A percentile compares a stretch with the other conserved stretches of the same genome.
Evolutionary conservation across 345 rosid species (phyloP).

Genomic region (Mercurialis annua): DNA sequence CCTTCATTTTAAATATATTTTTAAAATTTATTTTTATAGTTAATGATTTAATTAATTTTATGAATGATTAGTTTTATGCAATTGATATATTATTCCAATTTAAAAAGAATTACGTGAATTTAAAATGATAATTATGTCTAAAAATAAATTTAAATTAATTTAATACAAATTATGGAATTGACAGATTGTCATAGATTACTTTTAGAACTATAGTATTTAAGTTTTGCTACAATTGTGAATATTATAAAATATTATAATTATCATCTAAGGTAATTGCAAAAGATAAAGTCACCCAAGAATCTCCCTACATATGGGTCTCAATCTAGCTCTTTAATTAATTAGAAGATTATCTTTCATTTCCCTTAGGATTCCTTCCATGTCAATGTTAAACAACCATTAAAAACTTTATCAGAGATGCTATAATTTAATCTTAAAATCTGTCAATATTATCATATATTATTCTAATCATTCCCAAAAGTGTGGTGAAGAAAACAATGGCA

Average conservation of each 20-base stretch:
- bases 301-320: not conserved
- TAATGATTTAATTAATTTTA: no score
- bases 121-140: no score
- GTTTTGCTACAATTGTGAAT: not conserved
- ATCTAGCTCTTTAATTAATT: not conserved
- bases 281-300: not conserved
- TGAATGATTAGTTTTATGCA: no score
- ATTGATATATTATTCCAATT: no score
- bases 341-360: not conserved
- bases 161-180: no score
- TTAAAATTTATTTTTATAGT: no score
- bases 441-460: not conserved
- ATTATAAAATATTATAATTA: not conserved
- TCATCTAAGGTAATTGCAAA: not conserved
- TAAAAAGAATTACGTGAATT: no score
- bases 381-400: constrained; percentile 13
- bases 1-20: no score
- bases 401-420: not conserved
- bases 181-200: no score
- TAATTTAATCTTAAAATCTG: not conserved
- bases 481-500: constrained; percentile 36
- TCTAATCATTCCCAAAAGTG: constrained; percentile 24
- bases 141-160: no score
- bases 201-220: no score
- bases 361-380: constrained; percentile 25